These are phyloP conservation scores for Trametes punicea DNA, from an alignment of 768 basidiomycete species.

Conservation along the genomic window DNA sequence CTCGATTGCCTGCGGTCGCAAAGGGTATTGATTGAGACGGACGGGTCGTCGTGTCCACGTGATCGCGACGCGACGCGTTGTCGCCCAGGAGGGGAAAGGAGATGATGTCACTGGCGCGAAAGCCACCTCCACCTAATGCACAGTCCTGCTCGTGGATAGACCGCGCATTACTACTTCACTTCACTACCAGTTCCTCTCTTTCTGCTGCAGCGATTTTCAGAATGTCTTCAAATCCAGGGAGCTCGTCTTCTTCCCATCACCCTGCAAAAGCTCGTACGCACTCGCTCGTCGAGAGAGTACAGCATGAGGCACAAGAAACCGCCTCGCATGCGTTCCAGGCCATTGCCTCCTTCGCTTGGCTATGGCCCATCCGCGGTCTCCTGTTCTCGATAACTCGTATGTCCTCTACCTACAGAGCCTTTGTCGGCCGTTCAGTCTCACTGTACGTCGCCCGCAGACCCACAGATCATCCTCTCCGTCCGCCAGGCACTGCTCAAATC, in stretches of 20 bases:
- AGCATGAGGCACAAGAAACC: conserved; percentile 16
- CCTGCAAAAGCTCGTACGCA: neutral
- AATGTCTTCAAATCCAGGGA: neutral
- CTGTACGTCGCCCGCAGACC: neutral
- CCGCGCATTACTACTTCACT: neutral
- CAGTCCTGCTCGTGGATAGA: neutral
- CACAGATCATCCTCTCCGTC: conserved; percentile 25
- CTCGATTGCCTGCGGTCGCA: too few relatives aligned
- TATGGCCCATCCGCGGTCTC: conserved; percentile 31
- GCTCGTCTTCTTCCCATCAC: neutral
- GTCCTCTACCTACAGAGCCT: neutral
- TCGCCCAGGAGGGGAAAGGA: neutral
- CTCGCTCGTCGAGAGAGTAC: conserved; percentile 10
- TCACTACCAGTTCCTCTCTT: neutral
- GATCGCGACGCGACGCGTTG: conserved; percentile 1
- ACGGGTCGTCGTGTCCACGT: too few relatives aligned
- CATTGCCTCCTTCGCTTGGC: conserved; percentile 26
- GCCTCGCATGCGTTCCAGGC: conserved; percentile 18
- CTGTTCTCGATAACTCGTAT: conserved; percentile 25
- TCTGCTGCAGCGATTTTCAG: neutral
- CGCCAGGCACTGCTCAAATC: conserved; percentile 39
- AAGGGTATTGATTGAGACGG: too few relatives aligned
- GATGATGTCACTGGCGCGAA: conserved; percentile 2
- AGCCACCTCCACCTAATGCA: too few relatives aligned
- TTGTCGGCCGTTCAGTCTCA: neutral